A percentile compares a stretch with the other conserved stretches of the same genome.
These are phyloP conservation scores for Penicillium sp. DNA, from an alignment of 2,329 filamentous ascomycete species.

Conservation along the genomic window DNA sequence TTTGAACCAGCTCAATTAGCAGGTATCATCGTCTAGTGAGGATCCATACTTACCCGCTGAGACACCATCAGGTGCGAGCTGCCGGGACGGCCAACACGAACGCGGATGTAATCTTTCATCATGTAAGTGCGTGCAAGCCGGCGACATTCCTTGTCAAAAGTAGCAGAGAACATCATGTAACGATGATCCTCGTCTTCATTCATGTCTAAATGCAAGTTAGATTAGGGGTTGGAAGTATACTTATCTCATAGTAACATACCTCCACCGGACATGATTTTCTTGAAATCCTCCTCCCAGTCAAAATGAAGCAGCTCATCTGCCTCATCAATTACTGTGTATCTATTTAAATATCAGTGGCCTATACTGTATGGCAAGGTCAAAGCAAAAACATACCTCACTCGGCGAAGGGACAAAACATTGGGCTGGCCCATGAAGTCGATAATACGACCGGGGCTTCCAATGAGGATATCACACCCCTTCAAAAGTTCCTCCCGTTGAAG, in stretches of 20 bases:
- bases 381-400: conserved; percentile 62
- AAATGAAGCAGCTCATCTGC: conserved; percentile 85
- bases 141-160: conserved; percentile 79
- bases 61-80: conserved; percentile 79
- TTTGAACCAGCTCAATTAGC: not conserved
- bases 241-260: conserved; percentile 57
- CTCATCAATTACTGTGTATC: conserved; percentile 79
- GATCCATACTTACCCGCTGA: conserved; percentile 55
- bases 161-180: conserved; percentile 88
- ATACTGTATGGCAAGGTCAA: not conserved
- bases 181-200: conserved; percentile 72
- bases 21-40: no score
- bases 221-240: not conserved
- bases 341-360: conserved; percentile 20
- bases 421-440: conserved; percentile 77
- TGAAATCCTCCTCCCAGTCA: conserved; percentile 77
- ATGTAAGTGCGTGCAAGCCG: conserved; percentile 76
- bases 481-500: conserved; percentile 72
- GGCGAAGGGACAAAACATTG: conserved; percentile 67
- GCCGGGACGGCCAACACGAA: conserved; percentile 84
- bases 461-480: conserved; percentile 84
- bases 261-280: conserved; percentile 74
- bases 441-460: conserved; percentile 85
- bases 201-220: conserved; percentile 52
- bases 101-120: conserved; percentile 69